A percentile compares a stretch with the other conserved stretches of the same genome.
Evolutionary conservation across 495 filamentous ascomycete species (phyloP).

Genomic region (Penicillium ucsense): DNA sequence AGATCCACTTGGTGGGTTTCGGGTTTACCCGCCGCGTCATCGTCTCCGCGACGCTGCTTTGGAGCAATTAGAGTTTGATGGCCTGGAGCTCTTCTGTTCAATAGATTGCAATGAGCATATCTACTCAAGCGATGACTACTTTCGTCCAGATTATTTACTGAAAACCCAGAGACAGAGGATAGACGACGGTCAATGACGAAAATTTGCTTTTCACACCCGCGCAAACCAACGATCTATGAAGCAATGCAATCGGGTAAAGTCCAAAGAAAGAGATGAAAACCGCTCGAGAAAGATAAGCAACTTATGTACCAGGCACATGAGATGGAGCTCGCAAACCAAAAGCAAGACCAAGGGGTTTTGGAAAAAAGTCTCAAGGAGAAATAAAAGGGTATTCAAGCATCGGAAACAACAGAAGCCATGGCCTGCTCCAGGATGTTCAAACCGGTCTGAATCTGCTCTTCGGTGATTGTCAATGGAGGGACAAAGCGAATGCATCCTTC

Average conservation of each 20-base stretch:
- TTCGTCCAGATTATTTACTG: too few species aligned
- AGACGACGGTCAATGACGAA: too few species aligned
- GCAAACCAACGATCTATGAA: background rate
- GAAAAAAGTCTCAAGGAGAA: too few species aligned
- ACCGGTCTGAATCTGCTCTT: conserved; percentile 66
- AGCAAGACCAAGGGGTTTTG: too few species aligned
- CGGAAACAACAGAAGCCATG: conserved; percentile 43
- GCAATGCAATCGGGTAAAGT: background rate
- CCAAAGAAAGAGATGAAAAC: conserved; percentile 1
- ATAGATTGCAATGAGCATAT: too few species aligned
- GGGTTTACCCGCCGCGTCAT: background rate
- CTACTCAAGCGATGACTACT: too few species aligned
- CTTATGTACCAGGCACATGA: conserved; percentile 16
- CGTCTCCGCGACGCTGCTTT: background rate
- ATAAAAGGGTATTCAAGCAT: conserved; percentile 7
- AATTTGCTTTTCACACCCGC: background rate
- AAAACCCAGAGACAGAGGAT: too few species aligned
- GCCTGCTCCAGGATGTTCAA: conserved; percentile 69
- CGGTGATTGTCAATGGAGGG: conserved; percentile 66
- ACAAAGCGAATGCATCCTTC: conserved; percentile 83
- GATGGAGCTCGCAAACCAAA: conserved; percentile 7
- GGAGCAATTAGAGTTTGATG: too few species aligned
- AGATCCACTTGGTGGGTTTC: background rate
- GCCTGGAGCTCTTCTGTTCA: too few species aligned
- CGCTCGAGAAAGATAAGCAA: conserved; percentile 6